These are phyloP conservation scores for Plantago coronopus DNA, from an alignment of 305 asterid species.

Conservation along the genomic window DNA sequence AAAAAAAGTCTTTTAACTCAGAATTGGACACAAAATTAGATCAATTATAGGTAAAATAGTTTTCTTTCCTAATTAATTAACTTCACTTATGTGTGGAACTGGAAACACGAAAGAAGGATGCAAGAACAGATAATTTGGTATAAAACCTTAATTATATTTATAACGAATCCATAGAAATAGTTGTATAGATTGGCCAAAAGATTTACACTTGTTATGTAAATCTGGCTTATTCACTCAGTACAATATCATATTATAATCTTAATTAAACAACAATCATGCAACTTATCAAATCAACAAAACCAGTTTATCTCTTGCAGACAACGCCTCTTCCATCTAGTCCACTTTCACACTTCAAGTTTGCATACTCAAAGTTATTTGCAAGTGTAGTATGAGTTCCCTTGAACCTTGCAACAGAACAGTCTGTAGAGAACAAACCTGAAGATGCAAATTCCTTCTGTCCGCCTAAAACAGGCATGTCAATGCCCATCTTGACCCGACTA, in stretches of 20 bases:
- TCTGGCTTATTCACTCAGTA: slow-evolving; percentile 21
- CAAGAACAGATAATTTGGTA: too few species aligned
- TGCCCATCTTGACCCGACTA: slow-evolving; percentile 74
- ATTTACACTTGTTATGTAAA: slow-evolving; percentile 13
- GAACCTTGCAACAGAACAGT: slow-evolving; percentile 64
- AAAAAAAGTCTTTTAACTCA: too few species aligned
- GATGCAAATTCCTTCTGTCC: slow-evolving; percentile 60
- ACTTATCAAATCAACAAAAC: neutral
- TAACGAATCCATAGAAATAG: slow-evolving; percentile 5
- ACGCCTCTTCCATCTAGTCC: slow-evolving; percentile 60
- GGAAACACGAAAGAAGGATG: too few species aligned
- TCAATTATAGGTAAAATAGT: too few species aligned
- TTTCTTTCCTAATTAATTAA: too few species aligned
- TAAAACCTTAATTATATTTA: neutral
- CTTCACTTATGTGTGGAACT: too few species aligned
- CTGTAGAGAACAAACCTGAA: slow-evolving; percentile 53
- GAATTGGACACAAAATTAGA: too few species aligned
- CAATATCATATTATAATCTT: slow-evolving; percentile 9
- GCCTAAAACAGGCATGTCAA: slow-evolving; percentile 80
- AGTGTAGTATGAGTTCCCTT: slow-evolving; percentile 27
- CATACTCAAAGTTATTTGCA: slow-evolving; percentile 24
- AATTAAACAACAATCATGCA: neutral
- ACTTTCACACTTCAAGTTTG: slow-evolving; percentile 49
- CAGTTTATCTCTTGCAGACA: slow-evolving; percentile 59
- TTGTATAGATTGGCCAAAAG: slow-evolving; percentile 8